phyloP scores from a whole-genome alignment of 2,329 filamentous ascomycete species.

The Diaporthe ampelina region DNA sequence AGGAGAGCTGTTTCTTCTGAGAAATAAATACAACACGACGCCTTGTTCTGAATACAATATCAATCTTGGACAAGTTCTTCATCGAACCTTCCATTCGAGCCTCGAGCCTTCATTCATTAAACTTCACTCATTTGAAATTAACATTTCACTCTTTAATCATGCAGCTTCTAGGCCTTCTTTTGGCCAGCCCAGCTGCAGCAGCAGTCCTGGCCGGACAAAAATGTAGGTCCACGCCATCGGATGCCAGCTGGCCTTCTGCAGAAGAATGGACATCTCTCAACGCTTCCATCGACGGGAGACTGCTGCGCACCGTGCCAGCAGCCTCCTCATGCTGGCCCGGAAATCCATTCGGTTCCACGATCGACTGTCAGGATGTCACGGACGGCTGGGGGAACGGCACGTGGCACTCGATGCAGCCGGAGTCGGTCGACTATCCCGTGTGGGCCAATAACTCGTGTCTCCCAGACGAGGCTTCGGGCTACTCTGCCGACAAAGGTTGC shows the following conservation, averaged over 20 bases:
- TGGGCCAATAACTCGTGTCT: constrained; percentile 14
- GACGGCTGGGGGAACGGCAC: not conserved
- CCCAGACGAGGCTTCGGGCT: constrained; percentile 1
- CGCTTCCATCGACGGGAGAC: constrained; percentile 6
- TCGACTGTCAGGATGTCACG: constrained; percentile 7
- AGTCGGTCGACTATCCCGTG: constrained; percentile 8
- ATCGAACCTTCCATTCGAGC: not conserved
- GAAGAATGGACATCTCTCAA: not conserved
- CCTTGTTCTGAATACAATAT: too few relatives aligned
- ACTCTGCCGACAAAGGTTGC: not conserved
- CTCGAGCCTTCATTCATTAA: not conserved
- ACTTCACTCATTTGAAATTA: not conserved
- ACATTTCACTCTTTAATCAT: not conserved
- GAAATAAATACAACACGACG: not conserved
- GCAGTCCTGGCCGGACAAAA: not conserved
- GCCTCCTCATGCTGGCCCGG: not conserved
- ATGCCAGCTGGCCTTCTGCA: constrained; percentile 7
- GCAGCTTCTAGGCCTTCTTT: not conserved
- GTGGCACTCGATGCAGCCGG: constrained; percentile 1
- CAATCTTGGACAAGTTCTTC: too few relatives aligned
- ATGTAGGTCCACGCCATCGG: constrained; percentile 1
- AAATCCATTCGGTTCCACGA: not conserved
- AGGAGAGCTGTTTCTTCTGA: accelerated
- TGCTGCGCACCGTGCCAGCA: constrained; percentile 6
- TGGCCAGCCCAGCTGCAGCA: not conserved